phyloP scores from a whole-genome alignment of 73 alveolate species.

The Tetrahymena elliotti region DNA sequence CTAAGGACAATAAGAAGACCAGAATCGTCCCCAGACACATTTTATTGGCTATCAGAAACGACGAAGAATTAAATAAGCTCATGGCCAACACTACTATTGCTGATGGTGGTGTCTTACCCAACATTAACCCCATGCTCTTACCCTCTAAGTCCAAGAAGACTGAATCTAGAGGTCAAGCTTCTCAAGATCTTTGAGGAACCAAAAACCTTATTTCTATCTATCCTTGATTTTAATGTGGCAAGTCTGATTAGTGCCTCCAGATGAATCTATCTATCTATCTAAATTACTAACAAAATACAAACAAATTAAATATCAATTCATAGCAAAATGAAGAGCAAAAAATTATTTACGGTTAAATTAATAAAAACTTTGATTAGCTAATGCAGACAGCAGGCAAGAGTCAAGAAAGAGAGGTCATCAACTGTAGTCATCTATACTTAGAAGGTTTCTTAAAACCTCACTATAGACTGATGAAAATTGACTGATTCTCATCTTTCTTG shows the following conservation, averaged over 20 bases:
- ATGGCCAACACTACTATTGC: slow-evolving; percentile 66
- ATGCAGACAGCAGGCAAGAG: no score
- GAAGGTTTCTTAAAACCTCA: neutral
- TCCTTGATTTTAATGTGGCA: neutral
- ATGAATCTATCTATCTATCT: neutral
- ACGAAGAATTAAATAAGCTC: slow-evolving; percentile 71
- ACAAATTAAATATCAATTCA: neutral
- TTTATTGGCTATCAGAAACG: slow-evolving; percentile 72
- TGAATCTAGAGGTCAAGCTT: neutral
- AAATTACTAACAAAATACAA: neutral
- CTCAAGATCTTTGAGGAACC: neutral
- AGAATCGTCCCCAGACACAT: slow-evolving; percentile 85
- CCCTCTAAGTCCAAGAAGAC: slow-evolving; percentile 20
- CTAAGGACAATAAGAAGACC: slow-evolving; percentile 76
- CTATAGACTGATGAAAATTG: neutral
- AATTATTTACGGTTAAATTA: neutral
- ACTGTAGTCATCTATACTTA: neutral
- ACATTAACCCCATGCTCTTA: slow-evolving; percentile 46
- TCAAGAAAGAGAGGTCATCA: neutral
- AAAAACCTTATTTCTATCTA: neutral
- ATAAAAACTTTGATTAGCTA: neutral
- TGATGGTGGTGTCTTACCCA: slow-evolving; percentile 74
- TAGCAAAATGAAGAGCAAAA: neutral
- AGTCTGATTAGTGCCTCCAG: neutral
- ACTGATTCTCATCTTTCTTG: no score